Evolutionary conservation across 345 rosid genomes (phyloP).

Genomic region (Brassica rapa): DNA sequence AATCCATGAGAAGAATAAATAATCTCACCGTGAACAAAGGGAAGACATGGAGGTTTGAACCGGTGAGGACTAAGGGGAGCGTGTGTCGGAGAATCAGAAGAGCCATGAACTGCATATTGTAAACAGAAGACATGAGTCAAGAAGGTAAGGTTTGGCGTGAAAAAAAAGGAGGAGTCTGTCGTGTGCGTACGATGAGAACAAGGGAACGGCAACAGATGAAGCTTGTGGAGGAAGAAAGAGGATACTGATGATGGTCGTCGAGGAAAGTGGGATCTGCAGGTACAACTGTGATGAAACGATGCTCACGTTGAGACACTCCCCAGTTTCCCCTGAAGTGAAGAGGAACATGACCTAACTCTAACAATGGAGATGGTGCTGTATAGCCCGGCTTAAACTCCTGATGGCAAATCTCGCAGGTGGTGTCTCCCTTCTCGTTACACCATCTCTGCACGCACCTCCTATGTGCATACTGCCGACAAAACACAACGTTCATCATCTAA

Average conservation of each 20-base stretch:
- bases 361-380: conserved; percentile 78
- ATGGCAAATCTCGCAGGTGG: conserved; percentile 85
- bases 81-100: conserved; percentile 75
- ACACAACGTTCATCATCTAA: conserved; percentile 12
- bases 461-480: conserved; percentile 68
- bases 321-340: conserved; percentile 86
- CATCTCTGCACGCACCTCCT: conserved; percentile 85
- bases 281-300: conserved; percentile 63
- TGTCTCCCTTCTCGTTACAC: conserved; percentile 94
- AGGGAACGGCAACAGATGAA: conserved; percentile 59
- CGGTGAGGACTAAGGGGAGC: conserved; percentile 63
- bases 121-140: conserved; percentile 10
- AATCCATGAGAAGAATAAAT: background rate
- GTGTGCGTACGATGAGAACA: conserved; percentile 57
- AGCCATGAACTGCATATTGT: conserved; percentile 68
- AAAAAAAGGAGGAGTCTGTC: background rate
- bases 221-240: conserved; percentile 58
- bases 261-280: conserved; percentile 58
- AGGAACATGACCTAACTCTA: conserved; percentile 74
- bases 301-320: conserved; percentile 70
- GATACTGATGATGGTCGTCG: conserved; percentile 47
- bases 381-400: conserved; percentile 88
- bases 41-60: conserved; percentile 49
- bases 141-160: background rate
- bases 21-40: conserved; percentile 57